phyloP scores from a whole-genome alignment of 257 asterid genomes.

The Solanum etuberosum region DNA sequence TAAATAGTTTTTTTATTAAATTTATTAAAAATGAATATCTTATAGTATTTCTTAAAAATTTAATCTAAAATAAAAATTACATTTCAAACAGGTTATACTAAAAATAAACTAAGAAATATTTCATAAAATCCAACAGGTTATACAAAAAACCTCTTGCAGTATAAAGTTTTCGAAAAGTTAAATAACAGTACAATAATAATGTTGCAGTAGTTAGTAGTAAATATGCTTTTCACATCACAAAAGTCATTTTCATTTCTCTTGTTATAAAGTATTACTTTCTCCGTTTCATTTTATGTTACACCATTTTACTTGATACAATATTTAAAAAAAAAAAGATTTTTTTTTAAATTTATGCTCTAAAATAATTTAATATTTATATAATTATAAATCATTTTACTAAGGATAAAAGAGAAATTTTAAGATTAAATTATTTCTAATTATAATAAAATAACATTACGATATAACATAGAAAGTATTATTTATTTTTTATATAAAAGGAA shows the following conservation, averaged over 20 bases:
- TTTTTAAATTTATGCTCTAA: no score
- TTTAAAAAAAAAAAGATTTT: no score
- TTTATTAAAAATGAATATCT: not conserved
- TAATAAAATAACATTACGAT: not conserved
- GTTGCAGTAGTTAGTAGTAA: not conserved
- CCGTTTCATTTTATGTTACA: not conserved
- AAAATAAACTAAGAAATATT: no score
- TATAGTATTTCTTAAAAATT: not conserved
- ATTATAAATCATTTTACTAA: no score
- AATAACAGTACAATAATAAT: not conserved
- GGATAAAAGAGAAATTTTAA: no score
- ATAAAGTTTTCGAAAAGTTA: not conserved
- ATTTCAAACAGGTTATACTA: not conserved
- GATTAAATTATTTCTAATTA: no score
- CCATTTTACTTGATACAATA: rapidly evolving
- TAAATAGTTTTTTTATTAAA: not conserved
- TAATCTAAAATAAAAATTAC: not conserved
- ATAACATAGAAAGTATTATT: not conserved
- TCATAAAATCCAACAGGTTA: not conserved
- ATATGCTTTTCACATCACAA: not conserved
- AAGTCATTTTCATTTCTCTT: conserved; percentile 6
- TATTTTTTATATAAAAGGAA: not conserved
- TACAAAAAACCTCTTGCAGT: not conserved
- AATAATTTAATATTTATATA: no score
- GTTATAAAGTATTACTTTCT: no score